These are phyloP conservation scores for Balansia obtecta DNA, from an alignment of 2,329 filamentous ascomycete species.

Conservation along the genomic window DNA sequence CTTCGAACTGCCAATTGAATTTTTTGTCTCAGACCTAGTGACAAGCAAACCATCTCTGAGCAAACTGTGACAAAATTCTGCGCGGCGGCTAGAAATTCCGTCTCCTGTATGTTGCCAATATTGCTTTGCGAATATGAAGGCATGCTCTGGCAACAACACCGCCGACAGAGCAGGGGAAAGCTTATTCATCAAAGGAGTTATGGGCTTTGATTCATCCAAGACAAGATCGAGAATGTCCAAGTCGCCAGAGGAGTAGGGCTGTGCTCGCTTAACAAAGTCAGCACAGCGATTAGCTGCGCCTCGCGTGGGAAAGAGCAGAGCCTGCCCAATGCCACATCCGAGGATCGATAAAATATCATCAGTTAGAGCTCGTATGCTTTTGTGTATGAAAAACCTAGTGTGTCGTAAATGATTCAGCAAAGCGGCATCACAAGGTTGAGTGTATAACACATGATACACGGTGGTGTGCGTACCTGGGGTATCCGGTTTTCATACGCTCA, in stretches of 20 bases:
- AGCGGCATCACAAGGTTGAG: background rate
- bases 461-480: constrained; percentile 56
- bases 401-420: background rate
- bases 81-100: constrained; percentile 79
- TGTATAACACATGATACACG: background rate
- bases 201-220: constrained; percentile 41
- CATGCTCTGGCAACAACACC: constrained; percentile 56
- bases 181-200: constrained; percentile 37
- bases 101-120: constrained; percentile 98
- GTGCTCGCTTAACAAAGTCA: constrained; percentile 54
- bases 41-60: constrained; percentile 54
- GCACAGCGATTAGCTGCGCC: constrained; percentile 59
- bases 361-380: constrained; percentile 63
- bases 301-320: constrained; percentile 72
- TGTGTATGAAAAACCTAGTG: constrained; percentile 86
- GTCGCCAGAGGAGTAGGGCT: constrained; percentile 33
- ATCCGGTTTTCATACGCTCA: constrained; percentile 74
- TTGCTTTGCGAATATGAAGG: constrained; percentile 68
- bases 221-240: constrained; percentile 50
- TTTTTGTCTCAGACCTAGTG: constrained; percentile 15
- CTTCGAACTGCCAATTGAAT: constrained; percentile 15
- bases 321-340: constrained; percentile 49
- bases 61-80: constrained; percentile 74
- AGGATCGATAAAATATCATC: constrained; percentile 52
- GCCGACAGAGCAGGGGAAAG: constrained; percentile 51